Conservation (phyloP, 129 eudicot species). For the Flaveria sonorensis region DNA sequence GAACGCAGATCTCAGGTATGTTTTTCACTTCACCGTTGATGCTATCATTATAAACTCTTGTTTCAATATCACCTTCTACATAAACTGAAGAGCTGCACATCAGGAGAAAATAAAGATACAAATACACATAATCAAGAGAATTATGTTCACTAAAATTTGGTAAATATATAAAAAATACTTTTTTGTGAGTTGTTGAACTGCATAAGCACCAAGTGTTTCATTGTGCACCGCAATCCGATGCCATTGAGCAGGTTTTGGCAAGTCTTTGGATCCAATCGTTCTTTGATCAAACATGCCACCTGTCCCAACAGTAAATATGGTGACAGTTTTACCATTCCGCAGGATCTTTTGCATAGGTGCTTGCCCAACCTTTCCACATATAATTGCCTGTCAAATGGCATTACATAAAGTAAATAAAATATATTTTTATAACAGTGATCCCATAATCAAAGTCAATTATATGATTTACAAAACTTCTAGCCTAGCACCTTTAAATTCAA, state of each 20-base stretch:
- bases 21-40: conserved; percentile 76
- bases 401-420: conserved; percentile 7
- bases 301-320: conserved; percentile 87
- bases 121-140: conserved; percentile 21
- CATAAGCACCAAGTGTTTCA: conserved; percentile 73
- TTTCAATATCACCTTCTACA: conserved; percentile 94
- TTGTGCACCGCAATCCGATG: conserved; percentile 97
- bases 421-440: background rate
- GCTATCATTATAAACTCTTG: conserved; percentile 84
- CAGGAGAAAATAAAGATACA: conserved; percentile 19
- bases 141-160: background rate
- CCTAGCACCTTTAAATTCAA: background rate
- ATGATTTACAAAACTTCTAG: background rate
- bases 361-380: conserved; percentile 94
- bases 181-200: conserved; percentile 78
- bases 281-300: conserved; percentile 99
- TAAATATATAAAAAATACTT: conserved; percentile 46
- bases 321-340: conserved; percentile 84
- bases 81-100: conserved; percentile 91
- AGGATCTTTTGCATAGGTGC: conserved; percentile 91
- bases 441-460: conserved; percentile 6
- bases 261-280: conserved; percentile 46
- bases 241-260: conserved; percentile 95
- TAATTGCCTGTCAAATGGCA: conserved; percentile 66
- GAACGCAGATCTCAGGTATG: conserved; percentile 91